Evolutionary conservation across 257 asterid genomes (phyloP).

Genomic region (Haberlea rhodopensis): DNA sequence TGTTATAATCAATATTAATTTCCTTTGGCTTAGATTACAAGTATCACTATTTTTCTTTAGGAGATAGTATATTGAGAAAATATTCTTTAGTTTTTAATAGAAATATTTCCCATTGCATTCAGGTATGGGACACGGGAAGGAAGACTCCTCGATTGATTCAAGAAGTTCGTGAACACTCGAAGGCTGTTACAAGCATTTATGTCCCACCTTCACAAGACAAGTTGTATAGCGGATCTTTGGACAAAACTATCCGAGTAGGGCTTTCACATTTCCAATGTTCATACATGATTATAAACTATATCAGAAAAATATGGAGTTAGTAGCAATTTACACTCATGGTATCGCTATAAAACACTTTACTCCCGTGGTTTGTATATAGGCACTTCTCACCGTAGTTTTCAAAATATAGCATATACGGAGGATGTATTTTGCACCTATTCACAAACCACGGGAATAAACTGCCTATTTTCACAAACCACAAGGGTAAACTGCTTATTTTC

Average conservation of each 20-base stretch:
- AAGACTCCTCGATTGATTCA: constrained; percentile 55
- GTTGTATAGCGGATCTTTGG: constrained; percentile 72
- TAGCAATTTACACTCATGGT: no score
- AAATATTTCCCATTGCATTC: constrained; percentile 6
- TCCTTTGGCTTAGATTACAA: neutral
- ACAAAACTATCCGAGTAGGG: constrained; percentile 74
- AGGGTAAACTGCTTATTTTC: no score
- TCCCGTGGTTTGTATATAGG: no score
- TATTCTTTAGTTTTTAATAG: neutral
- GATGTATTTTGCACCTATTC: no score
- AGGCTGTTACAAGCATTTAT: constrained; percentile 65
- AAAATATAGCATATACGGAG: no score
- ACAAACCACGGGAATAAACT: no score
- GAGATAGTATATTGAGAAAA: no score
- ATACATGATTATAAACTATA: neutral
- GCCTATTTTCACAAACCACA: no score
- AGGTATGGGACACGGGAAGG: constrained; percentile 78
- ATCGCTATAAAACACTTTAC: no score
- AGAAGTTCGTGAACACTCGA: constrained; percentile 74
- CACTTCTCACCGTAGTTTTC: no score
- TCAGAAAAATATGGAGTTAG: neutral
- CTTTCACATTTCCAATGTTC: constrained; percentile 11
- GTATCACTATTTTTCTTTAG: neutral
- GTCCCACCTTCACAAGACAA: constrained; percentile 56
- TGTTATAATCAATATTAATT: no score